phyloP scores from a whole-genome alignment of 2,329 filamentous ascomycete genomes.

The Colletotrichum sp. region DNA sequence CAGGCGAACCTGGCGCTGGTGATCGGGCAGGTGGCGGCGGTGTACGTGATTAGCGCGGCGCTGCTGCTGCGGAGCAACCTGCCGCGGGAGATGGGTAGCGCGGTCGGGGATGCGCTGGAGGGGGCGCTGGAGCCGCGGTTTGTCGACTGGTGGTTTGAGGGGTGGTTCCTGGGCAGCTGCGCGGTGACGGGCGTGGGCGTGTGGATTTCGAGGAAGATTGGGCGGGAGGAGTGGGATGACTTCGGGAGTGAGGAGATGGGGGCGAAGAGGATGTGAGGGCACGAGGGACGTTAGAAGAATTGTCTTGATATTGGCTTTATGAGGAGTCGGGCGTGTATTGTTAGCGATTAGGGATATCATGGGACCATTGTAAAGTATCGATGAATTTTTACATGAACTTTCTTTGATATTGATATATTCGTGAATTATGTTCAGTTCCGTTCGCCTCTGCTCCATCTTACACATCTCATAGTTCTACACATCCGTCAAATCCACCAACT shows the following conservation, averaged over 20 bases:
- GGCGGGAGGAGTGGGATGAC: conserved; percentile 64
- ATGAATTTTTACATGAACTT: background rate
- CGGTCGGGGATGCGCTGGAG: conserved; percentile 78
- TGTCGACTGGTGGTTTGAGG: conserved; percentile 86
- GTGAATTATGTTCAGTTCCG: background rate
- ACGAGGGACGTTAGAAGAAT: background rate
- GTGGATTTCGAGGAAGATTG: conserved; percentile 71
- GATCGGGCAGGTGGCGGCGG: conserved; percentile 81
- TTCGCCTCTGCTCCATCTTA: background rate
- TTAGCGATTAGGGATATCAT: background rate
- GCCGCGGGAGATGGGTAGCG: conserved; percentile 76
- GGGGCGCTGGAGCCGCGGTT: conserved; percentile 76
- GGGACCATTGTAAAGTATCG: background rate
- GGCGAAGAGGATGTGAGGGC: conserved; percentile 11
- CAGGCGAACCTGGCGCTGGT: conserved; percentile 81
- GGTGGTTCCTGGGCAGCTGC: conserved; percentile 79
- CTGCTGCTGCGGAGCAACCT: conserved; percentile 80
- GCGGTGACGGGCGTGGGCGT: conserved; percentile 72
- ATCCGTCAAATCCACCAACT: background rate
- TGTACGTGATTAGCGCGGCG: conserved; percentile 84
- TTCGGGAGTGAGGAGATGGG: conserved; percentile 69
- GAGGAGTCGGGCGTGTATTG: background rate
- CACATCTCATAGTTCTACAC: background rate
- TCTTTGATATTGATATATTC: background rate
- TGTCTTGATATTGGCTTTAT: background rate